Conservation (phyloP, 192 early-diverging fungal genomes). For the Diversispora eburnea region DNA sequence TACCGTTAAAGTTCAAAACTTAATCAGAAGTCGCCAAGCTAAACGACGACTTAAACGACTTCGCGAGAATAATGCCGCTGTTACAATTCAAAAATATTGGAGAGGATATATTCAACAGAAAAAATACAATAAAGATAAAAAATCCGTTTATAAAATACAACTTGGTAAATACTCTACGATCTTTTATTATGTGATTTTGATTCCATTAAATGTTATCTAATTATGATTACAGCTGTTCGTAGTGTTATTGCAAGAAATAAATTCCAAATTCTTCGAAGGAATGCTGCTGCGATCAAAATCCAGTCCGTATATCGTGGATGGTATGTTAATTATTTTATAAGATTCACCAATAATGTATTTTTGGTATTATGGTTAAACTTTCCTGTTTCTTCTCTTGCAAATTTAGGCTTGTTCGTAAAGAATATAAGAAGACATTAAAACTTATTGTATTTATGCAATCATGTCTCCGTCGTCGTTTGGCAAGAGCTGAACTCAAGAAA, state of each 20-base stretch:
- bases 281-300: constrained; percentile 69
- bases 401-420: constrained; percentile 48
- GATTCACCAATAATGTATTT: neutral
- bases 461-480: constrained; percentile 68
- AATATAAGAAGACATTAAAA: constrained; percentile 49
- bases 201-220: neutral
- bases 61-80: constrained; percentile 67
- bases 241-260: constrained; percentile 59
- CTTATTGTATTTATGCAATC: constrained; percentile 79
- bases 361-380: neutral
- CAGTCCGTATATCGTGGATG: constrained; percentile 72
- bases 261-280: constrained; percentile 57
- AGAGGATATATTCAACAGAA: constrained; percentile 61
- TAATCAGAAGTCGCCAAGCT: constrained; percentile 61
- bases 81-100: constrained; percentile 71
- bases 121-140: constrained; percentile 39
- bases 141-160: constrained; percentile 64
- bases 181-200: neutral
- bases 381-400: neutral
- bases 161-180: constrained; percentile 21
- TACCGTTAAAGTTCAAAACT: constrained; percentile 65
- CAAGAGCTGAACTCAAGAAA: constrained; percentile 62
- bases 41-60: constrained; percentile 47
- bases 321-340: constrained; percentile 16
- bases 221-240: constrained; percentile 43